Percentiles rank a stretch among this genome's conserved stretches.
These are phyloP conservation scores for Fonsecaea multimorphosa DNA, from an alignment of 2,329 filamentous ascomycete genomes.

Conservation along the genomic window DNA sequence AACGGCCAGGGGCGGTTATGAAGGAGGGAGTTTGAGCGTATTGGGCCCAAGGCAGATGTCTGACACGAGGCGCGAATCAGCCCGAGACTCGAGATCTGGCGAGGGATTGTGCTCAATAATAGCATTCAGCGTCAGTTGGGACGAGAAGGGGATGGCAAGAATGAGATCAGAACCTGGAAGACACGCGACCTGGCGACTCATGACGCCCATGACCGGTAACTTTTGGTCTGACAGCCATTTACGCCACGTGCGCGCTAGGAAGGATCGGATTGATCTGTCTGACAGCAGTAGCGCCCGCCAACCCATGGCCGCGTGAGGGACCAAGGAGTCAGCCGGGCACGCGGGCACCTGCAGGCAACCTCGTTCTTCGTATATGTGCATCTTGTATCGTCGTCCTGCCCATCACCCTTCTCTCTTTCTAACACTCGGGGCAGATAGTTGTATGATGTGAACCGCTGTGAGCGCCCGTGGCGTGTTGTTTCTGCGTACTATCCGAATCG, in stretches of 20 bases:
- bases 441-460: conserved; percentile 1
- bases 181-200: background rate
- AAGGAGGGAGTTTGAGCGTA: background rate
- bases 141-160: background rate
- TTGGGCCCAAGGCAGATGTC: background rate
- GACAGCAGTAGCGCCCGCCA: background rate
- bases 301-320: too few species aligned
- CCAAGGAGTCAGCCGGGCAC: background rate
- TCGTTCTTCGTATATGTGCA: background rate
- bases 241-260: background rate
- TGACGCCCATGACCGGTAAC: background rate
- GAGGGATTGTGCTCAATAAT: background rate
- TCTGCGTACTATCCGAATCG: background rate
- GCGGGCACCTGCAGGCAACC: too few species aligned
- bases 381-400: background rate
- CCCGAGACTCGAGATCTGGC: background rate
- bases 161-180: background rate
- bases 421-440: background rate
- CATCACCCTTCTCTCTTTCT: background rate
- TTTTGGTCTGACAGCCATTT: conserved; percentile 4
- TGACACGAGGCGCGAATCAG: background rate
- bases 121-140: background rate
- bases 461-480: conserved; percentile 1
- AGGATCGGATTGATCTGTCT: background rate
- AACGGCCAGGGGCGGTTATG: background rate